Conservation (phyloP, 2,329 filamentous ascomycete species). For the Pyrenophora seminiperda region DNA sequence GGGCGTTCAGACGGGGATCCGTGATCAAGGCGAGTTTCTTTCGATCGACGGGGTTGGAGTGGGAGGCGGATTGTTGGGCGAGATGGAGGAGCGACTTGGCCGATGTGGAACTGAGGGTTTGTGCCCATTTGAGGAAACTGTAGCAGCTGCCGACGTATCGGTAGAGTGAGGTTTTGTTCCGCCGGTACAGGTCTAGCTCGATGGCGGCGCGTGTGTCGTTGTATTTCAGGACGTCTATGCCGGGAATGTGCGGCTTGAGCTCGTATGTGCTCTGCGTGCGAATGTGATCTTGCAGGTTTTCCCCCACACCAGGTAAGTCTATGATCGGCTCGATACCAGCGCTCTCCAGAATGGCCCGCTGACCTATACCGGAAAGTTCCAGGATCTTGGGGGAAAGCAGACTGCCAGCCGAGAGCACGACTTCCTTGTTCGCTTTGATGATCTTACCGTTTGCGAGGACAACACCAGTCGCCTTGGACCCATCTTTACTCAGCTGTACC, state of each 20-base stretch:
- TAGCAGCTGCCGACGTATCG: slow-evolving; percentile 49
- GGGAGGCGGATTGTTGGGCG: slow-evolving; percentile 16
- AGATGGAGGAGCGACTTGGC: slow-evolving; percentile 14
- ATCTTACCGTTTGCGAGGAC: slow-evolving; percentile 27
- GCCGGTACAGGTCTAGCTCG: slow-evolving; percentile 46
- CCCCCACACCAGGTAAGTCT: slow-evolving; percentile 27
- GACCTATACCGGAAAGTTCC: slow-evolving; percentile 31
- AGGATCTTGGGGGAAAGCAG: slow-evolving; percentile 27
- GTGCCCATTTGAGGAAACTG: slow-evolving; percentile 51
- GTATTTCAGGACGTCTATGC: slow-evolving; percentile 25
- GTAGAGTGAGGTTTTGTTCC: slow-evolving; percentile 42
- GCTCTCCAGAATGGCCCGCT: slow-evolving; percentile 10
- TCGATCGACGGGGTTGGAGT: slow-evolving; percentile 18
- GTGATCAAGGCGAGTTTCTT: slow-evolving; percentile 44
- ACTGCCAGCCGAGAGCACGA: slow-evolving; percentile 30
- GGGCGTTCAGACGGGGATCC: slow-evolving; percentile 30
- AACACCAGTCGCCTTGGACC: slow-evolving; percentile 32
- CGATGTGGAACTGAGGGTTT: slow-evolving; percentile 42
- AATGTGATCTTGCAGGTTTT: slow-evolving; percentile 32
- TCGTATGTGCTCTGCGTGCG: slow-evolving; percentile 28
- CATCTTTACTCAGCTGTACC: slow-evolving; percentile 38
- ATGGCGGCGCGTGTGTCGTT: slow-evolving; percentile 42
- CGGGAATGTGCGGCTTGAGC: slow-evolving; percentile 20
- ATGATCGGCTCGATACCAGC: slow-evolving; percentile 21
- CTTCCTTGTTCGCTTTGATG: slow-evolving; percentile 36